Base-by-base conservation (phyloP, 345 rosid genomes). In the Populus alba region DNA sequence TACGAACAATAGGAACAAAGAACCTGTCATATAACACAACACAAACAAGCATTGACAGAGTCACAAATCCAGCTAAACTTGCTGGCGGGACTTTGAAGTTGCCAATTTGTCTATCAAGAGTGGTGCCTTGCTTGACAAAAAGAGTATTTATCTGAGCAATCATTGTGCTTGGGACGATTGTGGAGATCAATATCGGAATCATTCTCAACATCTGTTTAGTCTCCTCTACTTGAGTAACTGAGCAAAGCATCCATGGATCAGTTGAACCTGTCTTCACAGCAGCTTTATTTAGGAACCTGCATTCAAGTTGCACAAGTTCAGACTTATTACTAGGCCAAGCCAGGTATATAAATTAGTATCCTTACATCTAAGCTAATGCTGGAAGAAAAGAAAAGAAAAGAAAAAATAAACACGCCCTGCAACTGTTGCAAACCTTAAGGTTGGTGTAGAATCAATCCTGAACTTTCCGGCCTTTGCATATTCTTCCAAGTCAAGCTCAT, bases 91-190 rank as follows among this genome's bases (percentile, higher is more conserved):
- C 86, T 71, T 82, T 68, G 87, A 94, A 92, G 84, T n/a, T 82
- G 49, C 91, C 93, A 2, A 90, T 68, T 4, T 74, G 75, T 63
- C 95, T 77, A 25, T 94, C 86, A 18, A 96, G 89, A 65, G 98
- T 96, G 17, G 97, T 94, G 72, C 99, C 97, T 83, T 94, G 99
- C 87, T 96, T 94, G 18, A 96, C 85, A 66, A 94, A 96, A 67
- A 96, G 88, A 66, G 99, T 94, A 83, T 84, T 80, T 78, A 83
- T 66, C 69, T 96, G 98, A 59, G 98, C 95, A 3, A 88, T 0
- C 97, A 96, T 91, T 73, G 90, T 87, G 84, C 95, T 91, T 16
- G 98, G 99, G 38, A 96, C 87, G 53, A 96, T 90, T 1, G 97
- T 94, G 27, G 91, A 81, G 33, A 90, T 35, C 83, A 88, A 53